Conservation (phyloP, 768 basidiomycete species). For the Cyathus striatus region DNA sequence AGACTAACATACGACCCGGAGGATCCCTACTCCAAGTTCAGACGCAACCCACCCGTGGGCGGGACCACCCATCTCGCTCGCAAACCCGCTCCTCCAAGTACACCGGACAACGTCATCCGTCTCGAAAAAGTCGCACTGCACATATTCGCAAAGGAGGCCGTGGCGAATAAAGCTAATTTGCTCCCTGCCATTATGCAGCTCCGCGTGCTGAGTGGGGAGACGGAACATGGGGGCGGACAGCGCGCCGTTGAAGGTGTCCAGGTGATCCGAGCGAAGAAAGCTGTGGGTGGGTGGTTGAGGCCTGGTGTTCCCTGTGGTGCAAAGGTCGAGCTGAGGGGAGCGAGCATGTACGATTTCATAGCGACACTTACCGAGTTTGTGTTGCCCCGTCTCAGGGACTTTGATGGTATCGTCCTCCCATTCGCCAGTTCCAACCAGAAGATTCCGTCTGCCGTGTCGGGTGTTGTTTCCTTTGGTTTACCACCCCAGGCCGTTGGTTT, state of each 20-base stretch:
- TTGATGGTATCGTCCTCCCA: slow-evolving; percentile 78
- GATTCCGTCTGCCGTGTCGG: slow-evolving; percentile 73
- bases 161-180: slow-evolving; percentile 64
- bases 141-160: slow-evolving; percentile 78
- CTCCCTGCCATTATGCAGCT: slow-evolving; percentile 86
- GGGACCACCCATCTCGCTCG: slow-evolving; percentile 65
- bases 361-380: slow-evolving; percentile 89
- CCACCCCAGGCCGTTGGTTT: slow-evolving; percentile 79
- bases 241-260: slow-evolving; percentile 73
- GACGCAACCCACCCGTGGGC: slow-evolving; percentile 71
- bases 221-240: slow-evolving; percentile 64
- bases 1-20: slow-evolving; percentile 68
- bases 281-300: slow-evolving; percentile 78
- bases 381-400: slow-evolving; percentile 89
- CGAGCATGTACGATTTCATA: slow-evolving; percentile 94
- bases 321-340: slow-evolving; percentile 87
- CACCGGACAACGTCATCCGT: slow-evolving; percentile 61
- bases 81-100: slow-evolving; percentile 61
- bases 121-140: slow-evolving; percentile 86
- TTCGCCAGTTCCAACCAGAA: slow-evolving; percentile 62
- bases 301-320: slow-evolving; percentile 78
- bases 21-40: slow-evolving; percentile 80
- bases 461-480: slow-evolving; percentile 88
- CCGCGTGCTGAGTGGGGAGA: slow-evolving; percentile 83
- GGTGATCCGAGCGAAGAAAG: slow-evolving; percentile 65